A percentile compares a stretch with the other conserved stretches of the same genome.
Conservation (phyloP, 1,139 yeast genomes). For the Taiozyma onychis region DNA sequence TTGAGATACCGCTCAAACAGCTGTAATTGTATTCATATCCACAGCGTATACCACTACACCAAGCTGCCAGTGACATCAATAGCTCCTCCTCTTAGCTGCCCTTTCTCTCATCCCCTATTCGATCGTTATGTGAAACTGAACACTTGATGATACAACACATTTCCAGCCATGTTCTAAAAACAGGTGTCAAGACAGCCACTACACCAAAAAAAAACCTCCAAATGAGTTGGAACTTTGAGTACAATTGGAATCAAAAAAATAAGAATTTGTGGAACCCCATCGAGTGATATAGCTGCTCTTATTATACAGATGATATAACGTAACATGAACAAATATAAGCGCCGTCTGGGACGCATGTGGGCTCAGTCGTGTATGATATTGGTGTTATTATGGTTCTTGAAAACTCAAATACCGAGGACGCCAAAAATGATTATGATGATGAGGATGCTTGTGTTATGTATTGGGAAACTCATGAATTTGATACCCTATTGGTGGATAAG, state of each 20-base stretch:
- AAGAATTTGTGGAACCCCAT: no score
- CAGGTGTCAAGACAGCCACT: neutral
- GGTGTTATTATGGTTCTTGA: neutral
- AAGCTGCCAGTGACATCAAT: no score
- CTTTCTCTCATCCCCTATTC: no score
- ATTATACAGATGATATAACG: no score
- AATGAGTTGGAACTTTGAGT: neutral
- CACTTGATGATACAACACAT: no score
- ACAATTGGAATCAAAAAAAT: no score
- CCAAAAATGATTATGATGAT: neutral
- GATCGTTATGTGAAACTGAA: no score
- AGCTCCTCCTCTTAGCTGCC: no score
- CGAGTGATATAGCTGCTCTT: no score
- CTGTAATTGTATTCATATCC: no score
- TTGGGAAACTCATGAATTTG: neutral
- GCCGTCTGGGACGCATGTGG: neutral
- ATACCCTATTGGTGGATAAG: neutral
- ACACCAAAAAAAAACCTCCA: neutral
- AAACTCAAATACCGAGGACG: neutral
- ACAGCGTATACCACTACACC: no score
- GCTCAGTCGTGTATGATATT: neutral
- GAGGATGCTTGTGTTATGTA: neutral
- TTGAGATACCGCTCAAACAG: no score
- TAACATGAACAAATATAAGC: neutral
- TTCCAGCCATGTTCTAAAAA: neutral